phyloP scores from a whole-genome alignment of 2,329 filamentous ascomycete species.

The Westerdykella aurantiaca region DNA sequence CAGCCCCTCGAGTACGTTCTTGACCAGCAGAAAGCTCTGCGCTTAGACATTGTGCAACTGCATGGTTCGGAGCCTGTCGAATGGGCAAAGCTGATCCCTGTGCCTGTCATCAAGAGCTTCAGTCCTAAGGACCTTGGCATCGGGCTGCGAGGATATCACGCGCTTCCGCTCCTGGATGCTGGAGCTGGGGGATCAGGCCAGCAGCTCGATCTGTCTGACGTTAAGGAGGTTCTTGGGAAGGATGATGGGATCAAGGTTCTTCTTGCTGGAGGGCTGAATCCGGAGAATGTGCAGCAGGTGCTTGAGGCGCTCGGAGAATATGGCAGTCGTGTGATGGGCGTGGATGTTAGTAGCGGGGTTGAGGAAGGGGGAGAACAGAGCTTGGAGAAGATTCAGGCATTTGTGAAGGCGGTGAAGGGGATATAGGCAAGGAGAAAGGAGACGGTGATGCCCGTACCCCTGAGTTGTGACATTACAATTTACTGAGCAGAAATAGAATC shows the following conservation, averaged over 20 bases:
- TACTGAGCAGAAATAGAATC: too few species aligned
- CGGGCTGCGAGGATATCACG: conserved; percentile 71
- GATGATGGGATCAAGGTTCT: conserved; percentile 70
- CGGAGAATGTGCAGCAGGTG: conserved; percentile 67
- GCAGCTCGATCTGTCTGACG: conserved; percentile 64
- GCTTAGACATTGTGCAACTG: conserved; percentile 83
- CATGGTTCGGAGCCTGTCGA: conserved; percentile 90
- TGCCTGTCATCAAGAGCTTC: conserved; percentile 86
- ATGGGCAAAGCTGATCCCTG: conserved; percentile 83
- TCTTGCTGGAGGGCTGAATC: conserved; percentile 77
- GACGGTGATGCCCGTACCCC: too few species aligned
- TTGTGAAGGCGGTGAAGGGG: conserved; percentile 64
- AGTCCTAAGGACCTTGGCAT: conserved; percentile 68
- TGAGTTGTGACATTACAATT: too few species aligned
- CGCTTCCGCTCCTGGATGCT: conserved; percentile 78
- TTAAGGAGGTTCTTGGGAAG: conserved; percentile 59
- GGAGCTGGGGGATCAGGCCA: conserved; percentile 77
- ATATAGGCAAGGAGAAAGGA: not conserved
- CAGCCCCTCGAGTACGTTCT: conserved; percentile 80
- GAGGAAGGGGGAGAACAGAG: conserved; percentile 74
- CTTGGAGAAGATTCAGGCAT: conserved; percentile 71
- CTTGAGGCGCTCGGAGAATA: conserved; percentile 59
- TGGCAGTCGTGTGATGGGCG: conserved; percentile 62
- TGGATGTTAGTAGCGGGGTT: conserved; percentile 93
- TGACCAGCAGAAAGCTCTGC: conserved; percentile 66